phyloP scores from a whole-genome alignment of 257 asterid genomes.

The Parsonsia alboflavescens region DNA sequence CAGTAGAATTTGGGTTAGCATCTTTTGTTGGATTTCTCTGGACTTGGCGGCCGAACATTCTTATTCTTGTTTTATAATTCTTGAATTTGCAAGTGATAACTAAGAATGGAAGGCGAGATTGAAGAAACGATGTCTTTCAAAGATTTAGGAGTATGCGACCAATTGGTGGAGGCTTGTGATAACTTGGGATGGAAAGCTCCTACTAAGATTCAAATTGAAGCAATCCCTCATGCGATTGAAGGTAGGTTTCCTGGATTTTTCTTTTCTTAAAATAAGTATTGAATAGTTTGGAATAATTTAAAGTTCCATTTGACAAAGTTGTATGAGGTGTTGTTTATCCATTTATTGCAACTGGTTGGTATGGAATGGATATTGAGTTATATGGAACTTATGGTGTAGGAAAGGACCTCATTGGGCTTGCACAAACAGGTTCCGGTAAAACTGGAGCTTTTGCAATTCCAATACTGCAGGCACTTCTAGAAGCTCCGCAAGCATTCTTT shows the following conservation, averaged over 20 bases:
- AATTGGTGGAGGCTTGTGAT: slow-evolving; percentile 69
- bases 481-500: slow-evolving; percentile 72
- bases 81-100: background rate
- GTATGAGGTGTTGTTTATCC: background rate
- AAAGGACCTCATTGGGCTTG: slow-evolving; percentile 81
- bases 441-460: slow-evolving; percentile 96
- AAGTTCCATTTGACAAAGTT: background rate
- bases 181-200: slow-evolving; percentile 73
- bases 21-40: background rate
- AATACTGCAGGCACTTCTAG: slow-evolving; percentile 66
- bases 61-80: background rate
- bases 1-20: background rate
- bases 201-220: slow-evolving; percentile 59
- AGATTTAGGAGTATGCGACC: slow-evolving; percentile 71
- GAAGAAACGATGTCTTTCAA: slow-evolving; percentile 46
- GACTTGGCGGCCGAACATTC: background rate
- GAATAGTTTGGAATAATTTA: background rate
- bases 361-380: background rate
- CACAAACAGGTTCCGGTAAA: slow-evolving; percentile 96
- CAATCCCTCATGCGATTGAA: slow-evolving; percentile 69
- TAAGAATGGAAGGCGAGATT: slow-evolving; percentile 12
- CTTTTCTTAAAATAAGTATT: background rate
- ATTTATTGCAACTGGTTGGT: background rate
- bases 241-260: slow-evolving; percentile 19
- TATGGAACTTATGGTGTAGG: slow-evolving; percentile 27